Conservation (phyloP, 495 filamentous ascomycete genomes). For the Friedmanniomyces simplex region DNA sequence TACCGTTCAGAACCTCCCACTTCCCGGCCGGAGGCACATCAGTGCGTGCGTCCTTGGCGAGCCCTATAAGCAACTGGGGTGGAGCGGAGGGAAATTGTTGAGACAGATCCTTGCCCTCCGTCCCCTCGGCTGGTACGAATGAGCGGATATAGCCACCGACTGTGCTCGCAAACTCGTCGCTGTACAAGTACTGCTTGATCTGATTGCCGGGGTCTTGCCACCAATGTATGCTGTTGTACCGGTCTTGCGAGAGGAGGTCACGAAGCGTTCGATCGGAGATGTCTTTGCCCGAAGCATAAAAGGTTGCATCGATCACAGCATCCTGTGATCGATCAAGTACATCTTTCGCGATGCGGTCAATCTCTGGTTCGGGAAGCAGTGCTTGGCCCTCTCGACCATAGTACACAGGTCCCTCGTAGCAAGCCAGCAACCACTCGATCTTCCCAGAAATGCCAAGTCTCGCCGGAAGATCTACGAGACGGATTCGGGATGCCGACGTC, state of each 20-base stretch:
- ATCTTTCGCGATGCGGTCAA: neutral
- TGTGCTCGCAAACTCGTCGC: neutral
- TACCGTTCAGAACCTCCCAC: neutral
- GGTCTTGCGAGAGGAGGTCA: neutral
- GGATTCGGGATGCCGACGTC: slow-evolving; percentile 3
- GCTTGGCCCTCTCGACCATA: slow-evolving; percentile 1
- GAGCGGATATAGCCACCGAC: neutral
- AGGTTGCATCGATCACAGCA: neutral
- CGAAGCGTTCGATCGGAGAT: neutral
- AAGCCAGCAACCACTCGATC: slow-evolving; percentile 9
- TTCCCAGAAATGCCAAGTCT: slow-evolving; percentile 3
- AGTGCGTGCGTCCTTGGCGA: neutral
- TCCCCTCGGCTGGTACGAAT: neutral
- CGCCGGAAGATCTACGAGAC: slow-evolving; percentile 2
- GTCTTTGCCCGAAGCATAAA: neutral
- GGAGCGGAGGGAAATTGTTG: neutral
- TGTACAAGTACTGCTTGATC: neutral
- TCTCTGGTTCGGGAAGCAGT: neutral
- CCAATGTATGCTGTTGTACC: neutral
- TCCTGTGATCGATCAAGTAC: neutral
- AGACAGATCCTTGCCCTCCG: neutral
- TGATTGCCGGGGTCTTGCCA: neutral
- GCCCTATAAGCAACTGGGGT: neutral
- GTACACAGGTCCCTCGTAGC: slow-evolving; percentile 1
- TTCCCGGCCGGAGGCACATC: neutral